Conservation (phyloP, 257 asterid species). For the Gynochthodes officinalis region DNA sequence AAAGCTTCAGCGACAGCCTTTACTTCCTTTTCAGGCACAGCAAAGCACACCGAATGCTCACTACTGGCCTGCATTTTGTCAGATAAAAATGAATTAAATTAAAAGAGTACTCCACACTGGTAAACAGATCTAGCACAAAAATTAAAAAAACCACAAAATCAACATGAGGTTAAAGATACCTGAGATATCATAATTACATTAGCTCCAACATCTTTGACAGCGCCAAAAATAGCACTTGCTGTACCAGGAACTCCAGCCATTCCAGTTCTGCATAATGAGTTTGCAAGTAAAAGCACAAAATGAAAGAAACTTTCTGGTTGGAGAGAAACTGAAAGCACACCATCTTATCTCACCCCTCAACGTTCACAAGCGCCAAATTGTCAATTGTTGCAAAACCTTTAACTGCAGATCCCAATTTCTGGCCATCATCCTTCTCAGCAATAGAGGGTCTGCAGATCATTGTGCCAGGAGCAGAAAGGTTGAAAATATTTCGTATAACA, state of each 20-base stretch:
- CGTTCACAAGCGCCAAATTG: constrained; percentile 94
- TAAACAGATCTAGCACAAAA: not conserved
- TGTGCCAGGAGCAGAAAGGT: constrained; percentile 93
- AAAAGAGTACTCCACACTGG: not conserved
- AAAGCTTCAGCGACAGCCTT: constrained; percentile 84
- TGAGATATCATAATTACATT: constrained; percentile 97
- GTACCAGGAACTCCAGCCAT: constrained; percentile 99
- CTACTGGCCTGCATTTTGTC: constrained; percentile 78
- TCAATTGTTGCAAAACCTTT: constrained; percentile 99
- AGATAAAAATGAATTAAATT: constrained; percentile 19
- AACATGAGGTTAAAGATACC: constrained; percentile 37
- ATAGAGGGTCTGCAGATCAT: constrained; percentile 59
- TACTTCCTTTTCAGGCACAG: constrained; percentile 95
- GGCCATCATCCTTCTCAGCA: constrained; percentile 46
- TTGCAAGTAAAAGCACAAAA: constrained; percentile 14
- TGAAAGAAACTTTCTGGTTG: not conserved
- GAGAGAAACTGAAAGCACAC: not conserved
- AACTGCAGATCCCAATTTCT: constrained; percentile 56
- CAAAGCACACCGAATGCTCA: constrained; percentile 99
- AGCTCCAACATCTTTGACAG: constrained; percentile 95
- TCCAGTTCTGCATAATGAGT: constrained; percentile 72
- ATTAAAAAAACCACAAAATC: not conserved
- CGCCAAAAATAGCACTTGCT: constrained; percentile 83
- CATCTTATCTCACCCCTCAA: constrained; percentile 74
- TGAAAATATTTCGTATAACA: constrained; percentile 94